Conservation (phyloP, 768 basidiomycete species). For the Auricularia cornea region DNA sequence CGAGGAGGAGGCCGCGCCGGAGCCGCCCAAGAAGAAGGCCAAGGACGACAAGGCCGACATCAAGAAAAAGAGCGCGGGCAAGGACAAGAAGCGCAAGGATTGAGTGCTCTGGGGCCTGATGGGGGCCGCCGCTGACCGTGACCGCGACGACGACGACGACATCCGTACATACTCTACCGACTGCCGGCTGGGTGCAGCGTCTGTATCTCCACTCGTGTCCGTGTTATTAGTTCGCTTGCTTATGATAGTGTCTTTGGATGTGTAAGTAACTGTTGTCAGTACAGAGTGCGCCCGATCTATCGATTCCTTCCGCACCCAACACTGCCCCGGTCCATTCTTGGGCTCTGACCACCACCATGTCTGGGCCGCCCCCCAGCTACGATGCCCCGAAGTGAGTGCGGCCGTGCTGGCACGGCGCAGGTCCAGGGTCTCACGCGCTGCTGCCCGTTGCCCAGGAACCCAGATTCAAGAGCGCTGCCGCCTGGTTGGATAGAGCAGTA, state of each 20-base stretch:
- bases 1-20: not conserved
- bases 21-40: not conserved
- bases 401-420: slow-evolving; percentile 17
- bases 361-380: slow-evolving; percentile 1
- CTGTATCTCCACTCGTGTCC: no score
- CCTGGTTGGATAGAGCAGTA: slow-evolving; percentile 62
- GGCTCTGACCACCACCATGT: not conserved
- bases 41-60: not conserved
- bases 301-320: not conserved
- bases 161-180: no score
- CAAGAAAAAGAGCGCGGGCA: not conserved
- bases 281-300: no score
- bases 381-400: not conserved
- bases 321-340: not conserved
- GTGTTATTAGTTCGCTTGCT: no score
- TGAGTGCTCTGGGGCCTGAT: not conserved
- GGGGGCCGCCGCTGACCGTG: no score
- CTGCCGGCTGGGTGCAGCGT: no score
- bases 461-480: slow-evolving; percentile 40
- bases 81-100: not conserved
- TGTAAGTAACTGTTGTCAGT: not conserved
- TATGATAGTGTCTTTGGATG: not conserved
- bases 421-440: slow-evolving; percentile 37
- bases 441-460: slow-evolving; percentile 27
- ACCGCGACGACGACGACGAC: no score